A percentile compares a stretch with the other conserved stretches of the same genome.
phyloP scores from a whole-genome alignment of 2,329 filamentous ascomycete species.

The Hymenoscyphus linearis region DNA sequence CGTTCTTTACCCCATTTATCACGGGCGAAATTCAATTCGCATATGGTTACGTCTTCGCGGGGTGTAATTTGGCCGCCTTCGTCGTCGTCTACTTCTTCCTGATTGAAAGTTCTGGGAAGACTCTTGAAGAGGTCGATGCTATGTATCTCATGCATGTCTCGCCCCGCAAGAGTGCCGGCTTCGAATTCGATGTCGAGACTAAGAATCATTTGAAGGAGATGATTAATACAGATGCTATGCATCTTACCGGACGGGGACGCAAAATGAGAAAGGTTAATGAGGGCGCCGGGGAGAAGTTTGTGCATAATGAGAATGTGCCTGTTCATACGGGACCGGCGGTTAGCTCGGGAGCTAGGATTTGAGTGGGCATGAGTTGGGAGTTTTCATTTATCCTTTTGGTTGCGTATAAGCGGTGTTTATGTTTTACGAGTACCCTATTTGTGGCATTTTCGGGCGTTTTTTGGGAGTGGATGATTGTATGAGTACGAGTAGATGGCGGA shows the following conservation, averaged over 20 bases:
- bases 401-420: not conserved
- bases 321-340: not conserved
- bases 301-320: constrained; percentile 4
- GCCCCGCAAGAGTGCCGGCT: constrained; percentile 29
- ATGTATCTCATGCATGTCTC: constrained; percentile 31
- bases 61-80: constrained; percentile 60
- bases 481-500: too few species aligned
- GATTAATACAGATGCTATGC: constrained; percentile 27
- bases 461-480: not conserved
- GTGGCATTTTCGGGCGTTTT: not conserved
- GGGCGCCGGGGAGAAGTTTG: not conserved
- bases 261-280: constrained; percentile 50
- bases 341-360: not conserved
- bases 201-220: constrained; percentile 5
- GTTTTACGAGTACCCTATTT: not conserved
- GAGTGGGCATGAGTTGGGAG: not conserved
- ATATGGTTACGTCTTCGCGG: constrained; percentile 67
- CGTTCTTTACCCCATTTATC: constrained; percentile 79
- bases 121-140: constrained; percentile 25
- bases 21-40: constrained; percentile 64
- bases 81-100: constrained; percentile 72
- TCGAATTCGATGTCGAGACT: constrained; percentile 16
- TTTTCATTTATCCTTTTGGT: not conserved
- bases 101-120: constrained; percentile 51
- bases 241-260: constrained; percentile 14